Percentiles rank a stretch among this genome's conserved stretches.
Conservation (phyloP, 495 filamentous ascomycete genomes). For the Lentithecium fluviatile region DNA sequence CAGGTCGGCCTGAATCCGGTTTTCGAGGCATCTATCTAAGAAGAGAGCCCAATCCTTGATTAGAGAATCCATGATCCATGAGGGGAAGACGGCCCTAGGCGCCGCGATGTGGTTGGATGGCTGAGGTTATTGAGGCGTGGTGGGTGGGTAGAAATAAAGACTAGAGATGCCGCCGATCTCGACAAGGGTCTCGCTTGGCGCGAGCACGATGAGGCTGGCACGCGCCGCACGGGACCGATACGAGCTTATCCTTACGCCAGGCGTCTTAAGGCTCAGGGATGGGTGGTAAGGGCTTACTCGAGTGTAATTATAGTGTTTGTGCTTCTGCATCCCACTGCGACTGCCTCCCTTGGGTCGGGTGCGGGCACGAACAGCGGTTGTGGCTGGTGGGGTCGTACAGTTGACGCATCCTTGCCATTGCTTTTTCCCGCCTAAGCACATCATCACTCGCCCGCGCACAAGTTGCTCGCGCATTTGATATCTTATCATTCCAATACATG, state of each 20-base stretch:
- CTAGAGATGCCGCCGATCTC: conserved; percentile 4
- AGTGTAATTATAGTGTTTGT: no score
- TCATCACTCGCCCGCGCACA: not conserved
- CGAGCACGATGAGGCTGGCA: not conserved
- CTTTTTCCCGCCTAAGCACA: not conserved
- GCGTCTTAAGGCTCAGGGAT: no score
- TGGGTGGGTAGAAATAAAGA: conserved; percentile 16
- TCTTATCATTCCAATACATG: not conserved
- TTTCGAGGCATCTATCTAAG: conserved; percentile 46
- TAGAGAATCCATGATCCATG: conserved; percentile 29
- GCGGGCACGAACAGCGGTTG: not conserved
- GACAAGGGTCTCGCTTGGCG: conserved; percentile 18
- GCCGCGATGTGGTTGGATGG: conserved; percentile 7
- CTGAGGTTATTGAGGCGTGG: conserved; percentile 28
- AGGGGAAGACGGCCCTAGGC: conserved; percentile 12
- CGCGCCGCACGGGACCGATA: not conserved
- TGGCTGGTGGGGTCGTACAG: not conserved
- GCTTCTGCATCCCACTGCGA: no score
- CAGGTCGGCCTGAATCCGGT: conserved; percentile 48
- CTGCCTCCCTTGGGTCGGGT: no score
- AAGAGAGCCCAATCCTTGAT: conserved; percentile 51
- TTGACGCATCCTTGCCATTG: not conserved
- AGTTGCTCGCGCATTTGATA: not conserved
- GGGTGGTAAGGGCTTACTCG: no score
- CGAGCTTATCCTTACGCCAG: not conserved